Evolutionary conservation across 768 basidiomycete genomes (phyloP).

Genomic region (Astraeus odoratus): DNA sequence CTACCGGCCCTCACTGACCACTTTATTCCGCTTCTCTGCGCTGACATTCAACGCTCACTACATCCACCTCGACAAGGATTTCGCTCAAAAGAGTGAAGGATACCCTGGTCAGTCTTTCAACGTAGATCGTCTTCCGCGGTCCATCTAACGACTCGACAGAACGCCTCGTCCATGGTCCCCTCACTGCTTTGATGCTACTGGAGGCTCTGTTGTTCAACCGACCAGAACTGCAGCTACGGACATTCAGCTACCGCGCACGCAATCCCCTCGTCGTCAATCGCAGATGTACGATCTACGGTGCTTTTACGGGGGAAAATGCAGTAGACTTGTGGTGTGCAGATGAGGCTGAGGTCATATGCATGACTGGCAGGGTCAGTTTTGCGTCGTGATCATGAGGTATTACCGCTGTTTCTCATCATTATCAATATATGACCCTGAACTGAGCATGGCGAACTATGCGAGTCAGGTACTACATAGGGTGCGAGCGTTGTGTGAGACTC

Average conservation of each 20-base stretch:
- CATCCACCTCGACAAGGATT: constrained; percentile 77
- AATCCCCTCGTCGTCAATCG: constrained; percentile 56
- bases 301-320: constrained; percentile 31
- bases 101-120: constrained; percentile 47
- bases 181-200: constrained; percentile 74
- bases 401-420: no score
- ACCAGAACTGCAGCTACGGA: constrained; percentile 38
- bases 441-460: no score
- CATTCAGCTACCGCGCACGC: constrained; percentile 65
- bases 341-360: constrained; percentile 54
- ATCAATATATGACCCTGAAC: no score
- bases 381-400: no score
- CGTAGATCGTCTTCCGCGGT: background rate
- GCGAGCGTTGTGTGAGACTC: no score
- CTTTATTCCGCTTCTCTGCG: constrained; percentile 81
- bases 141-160: constrained; percentile 35
- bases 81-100: constrained; percentile 59
- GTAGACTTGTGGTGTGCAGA: constrained; percentile 54
- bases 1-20: constrained; percentile 61
- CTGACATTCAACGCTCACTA: constrained; percentile 82
- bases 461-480: no score
- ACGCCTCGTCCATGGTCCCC: constrained; percentile 78
- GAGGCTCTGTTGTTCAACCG: constrained; percentile 49
- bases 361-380: constrained; percentile 49
- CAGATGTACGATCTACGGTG: constrained; percentile 40